Evolutionary conservation across 768 basidiomycete genomes (phyloP).

Genomic region (Macrolepiota albuminosa): DNA sequence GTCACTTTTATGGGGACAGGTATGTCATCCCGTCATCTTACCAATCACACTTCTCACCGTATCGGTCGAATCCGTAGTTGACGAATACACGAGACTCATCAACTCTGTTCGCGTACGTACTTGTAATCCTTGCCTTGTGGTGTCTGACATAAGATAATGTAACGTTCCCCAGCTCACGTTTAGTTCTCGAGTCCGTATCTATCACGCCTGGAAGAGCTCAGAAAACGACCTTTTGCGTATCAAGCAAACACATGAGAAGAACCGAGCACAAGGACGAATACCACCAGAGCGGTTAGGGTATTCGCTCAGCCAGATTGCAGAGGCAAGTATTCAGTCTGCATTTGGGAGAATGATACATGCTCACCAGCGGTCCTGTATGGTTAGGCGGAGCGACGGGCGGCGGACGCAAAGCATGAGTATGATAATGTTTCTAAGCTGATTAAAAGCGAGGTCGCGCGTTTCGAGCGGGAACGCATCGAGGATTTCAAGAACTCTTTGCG

Average conservation of each 20-base stretch:
- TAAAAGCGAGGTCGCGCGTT: constrained; percentile 85
- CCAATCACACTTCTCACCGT: neutral
- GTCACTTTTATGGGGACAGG: constrained; percentile 76
- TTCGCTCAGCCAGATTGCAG: constrained; percentile 75
- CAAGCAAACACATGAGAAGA: constrained; percentile 76
- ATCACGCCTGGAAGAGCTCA: constrained; percentile 73
- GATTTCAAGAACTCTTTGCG: constrained; percentile 88
- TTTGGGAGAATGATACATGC: neutral
- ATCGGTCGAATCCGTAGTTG: constrained; percentile 40
- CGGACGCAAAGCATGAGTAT: constrained; percentile 85
- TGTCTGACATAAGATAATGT: neutral
- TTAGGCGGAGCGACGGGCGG: constrained; percentile 79
- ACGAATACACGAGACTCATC: constrained; percentile 92
- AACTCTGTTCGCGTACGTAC: constrained; percentile 74
- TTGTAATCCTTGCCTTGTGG: neutral
- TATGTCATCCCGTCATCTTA: constrained; percentile 17
- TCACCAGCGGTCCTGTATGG: neutral
- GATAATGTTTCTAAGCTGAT: constrained; percentile 84
- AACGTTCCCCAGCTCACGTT: constrained; percentile 66
- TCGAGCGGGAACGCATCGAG: constrained; percentile 89
- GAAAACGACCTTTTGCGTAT: constrained; percentile 72
- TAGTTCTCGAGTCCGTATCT: constrained; percentile 78
- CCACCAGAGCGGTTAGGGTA: constrained; percentile 65
- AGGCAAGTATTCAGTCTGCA: constrained; percentile 41
- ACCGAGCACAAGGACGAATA: constrained; percentile 70